phyloP scores from a whole-genome alignment of 306 rosid species.

The Casuarina glauca region DNA sequence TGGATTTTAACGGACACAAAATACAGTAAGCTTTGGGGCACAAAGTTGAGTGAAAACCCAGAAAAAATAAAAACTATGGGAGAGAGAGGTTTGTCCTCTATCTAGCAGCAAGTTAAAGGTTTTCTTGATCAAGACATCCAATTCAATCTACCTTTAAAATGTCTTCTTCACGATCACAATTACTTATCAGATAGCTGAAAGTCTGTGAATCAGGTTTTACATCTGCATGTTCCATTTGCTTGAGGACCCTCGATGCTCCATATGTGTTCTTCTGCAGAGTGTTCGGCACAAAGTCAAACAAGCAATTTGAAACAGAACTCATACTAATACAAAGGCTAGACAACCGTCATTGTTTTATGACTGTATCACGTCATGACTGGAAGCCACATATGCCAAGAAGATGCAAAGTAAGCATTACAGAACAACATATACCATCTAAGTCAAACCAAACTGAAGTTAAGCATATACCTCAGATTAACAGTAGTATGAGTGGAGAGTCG shows the following conservation, averaged over 20 bases:
- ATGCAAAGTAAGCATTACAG: neutral
- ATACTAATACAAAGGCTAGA: conserved; percentile 14
- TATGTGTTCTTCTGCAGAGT: conserved; percentile 61
- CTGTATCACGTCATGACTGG: neutral
- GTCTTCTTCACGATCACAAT: conserved; percentile 64
- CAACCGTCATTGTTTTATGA: neutral
- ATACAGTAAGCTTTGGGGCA: conserved; percentile 15
- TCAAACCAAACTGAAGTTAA: neutral
- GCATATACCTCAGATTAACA: neutral
- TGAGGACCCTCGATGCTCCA: conserved; percentile 54
- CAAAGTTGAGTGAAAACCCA: conserved; percentile 13
- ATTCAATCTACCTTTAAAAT: conserved; percentile 53
- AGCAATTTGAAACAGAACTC: conserved; percentile 15
- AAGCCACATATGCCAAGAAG: neutral
- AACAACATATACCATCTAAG: neutral
- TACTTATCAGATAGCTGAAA: conserved; percentile 57
- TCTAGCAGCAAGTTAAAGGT: conserved; percentile 6
- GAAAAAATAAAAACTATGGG: conserved; percentile 9
- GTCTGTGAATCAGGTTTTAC: conserved; percentile 73
- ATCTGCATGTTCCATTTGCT: conserved; percentile 58
- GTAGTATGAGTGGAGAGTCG: neutral
- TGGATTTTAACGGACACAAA: conserved; percentile 3
- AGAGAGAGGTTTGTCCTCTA: conserved; percentile 1
- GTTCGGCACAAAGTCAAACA: conserved; percentile 10
- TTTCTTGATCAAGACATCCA: conserved; percentile 20